A percentile compares a stretch with the other conserved stretches of the same genome.
These are phyloP conservation scores for Suhomyces canberraensis DNA, from an alignment of 805 yeast species.

Conservation along the genomic window DNA sequence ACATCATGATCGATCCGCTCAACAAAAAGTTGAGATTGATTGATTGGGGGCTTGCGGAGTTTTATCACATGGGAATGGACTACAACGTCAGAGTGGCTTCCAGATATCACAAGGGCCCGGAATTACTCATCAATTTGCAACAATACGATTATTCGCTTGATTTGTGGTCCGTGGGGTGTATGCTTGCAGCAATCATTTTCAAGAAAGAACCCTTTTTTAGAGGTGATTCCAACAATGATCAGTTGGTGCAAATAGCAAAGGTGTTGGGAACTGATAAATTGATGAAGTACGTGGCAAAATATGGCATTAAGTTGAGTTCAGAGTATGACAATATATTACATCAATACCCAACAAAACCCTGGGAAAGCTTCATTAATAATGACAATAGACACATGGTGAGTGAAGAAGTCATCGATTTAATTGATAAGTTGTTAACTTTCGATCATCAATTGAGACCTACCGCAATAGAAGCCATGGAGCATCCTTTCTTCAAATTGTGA, in stretches of 20 bases:
- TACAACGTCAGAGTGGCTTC: slow-evolving; percentile 94
- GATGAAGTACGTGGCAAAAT: slow-evolving; percentile 63
- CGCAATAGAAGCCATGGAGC: slow-evolving; percentile 84
- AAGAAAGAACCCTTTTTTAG: slow-evolving; percentile 90
- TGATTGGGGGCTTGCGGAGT: slow-evolving; percentile 96
- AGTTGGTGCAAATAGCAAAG: slow-evolving; percentile 82
- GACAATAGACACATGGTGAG: slow-evolving; percentile 66
- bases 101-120: slow-evolving; percentile 92
- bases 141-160: slow-evolving; percentile 90
- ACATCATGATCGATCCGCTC: slow-evolving; percentile 88
- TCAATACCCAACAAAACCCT: slow-evolving; percentile 76
- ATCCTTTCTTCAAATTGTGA: slow-evolving; percentile 38
- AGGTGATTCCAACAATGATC: slow-evolving; percentile 89
- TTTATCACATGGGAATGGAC: slow-evolving; percentile 84
- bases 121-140: slow-evolving; percentile 77
- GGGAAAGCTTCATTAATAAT: slow-evolving; percentile 72
- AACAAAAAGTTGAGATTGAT: slow-evolving; percentile 70
- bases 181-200: slow-evolving; percentile 86
- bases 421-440: slow-evolving; percentile 74
- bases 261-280: slow-evolving; percentile 85
- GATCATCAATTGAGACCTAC: slow-evolving; percentile 89
- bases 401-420: slow-evolving; percentile 70
- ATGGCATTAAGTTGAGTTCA: slow-evolving; percentile 63
- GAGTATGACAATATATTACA: slow-evolving; percentile 74
- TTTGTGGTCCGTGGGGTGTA: slow-evolving; percentile 92